Evolutionary conservation across 495 filamentous ascomycete genomes (phyloP), one percentile per base, ranked within the genome.

Genomic region (Penicillium simplicissimum): DNA sequence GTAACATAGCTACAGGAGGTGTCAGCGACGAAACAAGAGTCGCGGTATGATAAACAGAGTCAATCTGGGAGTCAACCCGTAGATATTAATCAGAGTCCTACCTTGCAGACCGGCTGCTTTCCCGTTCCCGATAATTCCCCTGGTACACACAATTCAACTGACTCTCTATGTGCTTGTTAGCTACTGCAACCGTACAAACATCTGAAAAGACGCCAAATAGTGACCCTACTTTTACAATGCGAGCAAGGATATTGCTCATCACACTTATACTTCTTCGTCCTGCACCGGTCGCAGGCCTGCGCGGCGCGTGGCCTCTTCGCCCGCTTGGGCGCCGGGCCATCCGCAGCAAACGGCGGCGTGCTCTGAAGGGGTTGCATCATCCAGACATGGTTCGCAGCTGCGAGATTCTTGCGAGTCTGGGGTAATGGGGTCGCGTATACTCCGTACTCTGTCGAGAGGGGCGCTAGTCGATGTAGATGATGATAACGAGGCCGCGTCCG

Each of bases 201-300:
- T 49, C 14, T 14, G n/a, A 45, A 43, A 3, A 3, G 6, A 15
- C 8, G n/a, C 23, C 8, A 17, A 3, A 25, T 11, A 17, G 1
- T 14, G 1, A 34, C 51, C 60, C n/a, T 59, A 79, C 76, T 79
- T 66, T 71, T 77, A 62, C 76, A 79, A 53, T 77, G 73, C 9
- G 71, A 65, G 55, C 74, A 77, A 3, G 76, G 76, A 66, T 75
- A 79, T 19, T 67, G 67, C 62, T 79, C 76, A 45, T 79, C 74
- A 65, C 76, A 79, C 65, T 79, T 79, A 58, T 79, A 79, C 61
- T 79, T 79, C 66, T 79, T 79, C 51, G 67, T 49, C 58, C 76
- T 69, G 61, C 76, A 79, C 19, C 76, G 66, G 37, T 79, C 76
- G 65, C 76, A 79, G 8, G 76, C 76, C 52, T 74, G 73, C 19